phyloP scores from a whole-genome alignment of 1,284 basidiomycete genomes.

The Chondrostereum purpureum region DNA sequence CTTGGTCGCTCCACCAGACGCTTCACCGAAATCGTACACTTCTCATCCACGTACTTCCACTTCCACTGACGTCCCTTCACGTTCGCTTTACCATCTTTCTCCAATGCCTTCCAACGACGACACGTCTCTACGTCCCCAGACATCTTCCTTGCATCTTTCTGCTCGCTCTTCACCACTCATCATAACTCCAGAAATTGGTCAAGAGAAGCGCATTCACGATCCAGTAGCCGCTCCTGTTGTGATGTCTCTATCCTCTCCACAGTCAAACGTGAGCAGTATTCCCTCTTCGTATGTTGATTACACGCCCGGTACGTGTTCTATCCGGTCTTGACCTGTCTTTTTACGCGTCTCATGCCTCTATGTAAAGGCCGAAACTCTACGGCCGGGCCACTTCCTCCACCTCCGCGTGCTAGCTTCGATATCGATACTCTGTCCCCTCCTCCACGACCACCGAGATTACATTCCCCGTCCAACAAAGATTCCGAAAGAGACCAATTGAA shows the following conservation, averaged over 20 bases:
- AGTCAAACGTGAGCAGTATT: not conserved
- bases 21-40: conserved; percentile 44
- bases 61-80: not conserved
- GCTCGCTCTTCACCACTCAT: conserved; percentile 22
- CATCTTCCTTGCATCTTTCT: conserved; percentile 26
- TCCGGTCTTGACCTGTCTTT: conserved; percentile 4
- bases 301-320: conserved; percentile 38
- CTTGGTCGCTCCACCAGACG: conserved; percentile 63
- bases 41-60: conserved; percentile 21
- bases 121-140: conserved; percentile 30
- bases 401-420: conserved; percentile 49
- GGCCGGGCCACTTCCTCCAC: conserved; percentile 65
- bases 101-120: conserved; percentile 6
- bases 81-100: conserved; percentile 8
- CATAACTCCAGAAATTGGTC: conserved; percentile 51
- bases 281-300: conserved; percentile 46
- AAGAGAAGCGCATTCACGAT: conserved; percentile 47
- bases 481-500: conserved; percentile 48
- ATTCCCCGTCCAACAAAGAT: conserved; percentile 41
- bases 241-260: conserved; percentile 29
- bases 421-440: conserved; percentile 44
- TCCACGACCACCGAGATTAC: conserved; percentile 57
- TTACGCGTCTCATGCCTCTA: conserved; percentile 9
- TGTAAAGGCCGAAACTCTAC: conserved; percentile 54
- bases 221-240: conserved; percentile 57